A percentile compares a stretch with the other conserved stretches of the same genome.
Conservation (phyloP, 2,329 filamentous ascomycete genomes). For the Colletotrichum sp. region DNA sequence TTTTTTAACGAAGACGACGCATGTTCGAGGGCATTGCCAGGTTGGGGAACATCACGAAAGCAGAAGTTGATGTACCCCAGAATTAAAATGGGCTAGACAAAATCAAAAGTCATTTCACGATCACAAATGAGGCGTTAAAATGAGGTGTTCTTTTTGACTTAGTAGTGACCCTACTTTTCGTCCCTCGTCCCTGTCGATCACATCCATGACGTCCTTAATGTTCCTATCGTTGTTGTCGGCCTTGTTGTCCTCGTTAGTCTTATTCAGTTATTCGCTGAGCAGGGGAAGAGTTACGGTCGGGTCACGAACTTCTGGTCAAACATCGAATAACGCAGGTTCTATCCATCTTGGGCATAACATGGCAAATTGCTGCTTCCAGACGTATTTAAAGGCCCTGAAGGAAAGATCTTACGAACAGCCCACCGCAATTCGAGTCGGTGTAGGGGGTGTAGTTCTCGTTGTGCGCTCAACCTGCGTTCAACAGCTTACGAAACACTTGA, state of each 20-base stretch:
- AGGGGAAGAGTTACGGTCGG: background rate
- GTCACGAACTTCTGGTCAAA: background rate
- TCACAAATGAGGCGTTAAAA: background rate
- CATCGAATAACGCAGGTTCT: background rate
- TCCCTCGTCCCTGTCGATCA: background rate
- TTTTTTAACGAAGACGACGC: background rate
- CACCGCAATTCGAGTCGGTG: background rate
- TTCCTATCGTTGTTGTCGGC: background rate
- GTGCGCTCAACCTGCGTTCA: background rate
- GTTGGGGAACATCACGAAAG: background rate
- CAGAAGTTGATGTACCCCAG: background rate
- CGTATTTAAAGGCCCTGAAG: background rate
- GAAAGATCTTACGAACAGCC: background rate
- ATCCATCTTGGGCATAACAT: background rate
- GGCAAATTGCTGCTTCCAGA: background rate
- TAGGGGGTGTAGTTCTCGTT: background rate
- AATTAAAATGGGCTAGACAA: background rate
- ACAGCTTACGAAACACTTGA: background rate
- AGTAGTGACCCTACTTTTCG: background rate
- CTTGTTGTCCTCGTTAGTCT: background rate
- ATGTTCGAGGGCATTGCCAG: background rate
- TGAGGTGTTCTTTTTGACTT: fast-evolving
- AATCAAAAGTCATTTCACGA: background rate
- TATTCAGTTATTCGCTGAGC: background rate
- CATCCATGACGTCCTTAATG: background rate